A percentile compares a stretch with the other conserved stretches of the same genome.
These are phyloP conservation scores for Arabis hirsuta DNA, from an alignment of 345 rosid genomes.

Conservation along the genomic window DNA sequence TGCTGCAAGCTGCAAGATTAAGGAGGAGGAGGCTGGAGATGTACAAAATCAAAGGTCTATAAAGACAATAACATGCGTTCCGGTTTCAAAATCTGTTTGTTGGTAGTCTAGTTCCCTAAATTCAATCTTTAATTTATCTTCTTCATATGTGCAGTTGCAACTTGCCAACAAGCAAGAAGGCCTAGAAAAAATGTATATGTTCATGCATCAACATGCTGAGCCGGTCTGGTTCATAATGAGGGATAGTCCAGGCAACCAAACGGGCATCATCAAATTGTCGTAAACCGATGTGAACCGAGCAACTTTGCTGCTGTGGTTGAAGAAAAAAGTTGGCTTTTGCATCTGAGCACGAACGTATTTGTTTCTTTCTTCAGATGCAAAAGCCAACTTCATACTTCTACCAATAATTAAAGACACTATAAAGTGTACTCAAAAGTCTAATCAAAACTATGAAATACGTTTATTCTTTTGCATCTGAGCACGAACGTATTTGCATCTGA, in stretches of 20 bases:
- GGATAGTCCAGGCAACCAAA: not conserved
- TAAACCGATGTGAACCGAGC: conserved; percentile 4
- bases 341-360: conserved; percentile 15
- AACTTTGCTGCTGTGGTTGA: conserved; percentile 19
- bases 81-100: conserved; percentile 19
- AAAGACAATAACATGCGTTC: conserved; percentile 3
- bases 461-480: conserved; percentile 19
- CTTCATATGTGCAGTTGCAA: conserved; percentile 48
- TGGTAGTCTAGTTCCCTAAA: conserved; percentile 16
- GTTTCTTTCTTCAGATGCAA: too few species aligned
- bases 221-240: conserved; percentile 9
- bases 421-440: too few species aligned
- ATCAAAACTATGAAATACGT: too few species aligned
- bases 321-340: conserved; percentile 23
- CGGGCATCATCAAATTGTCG: conserved; percentile 2
- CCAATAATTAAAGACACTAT: too few species aligned
- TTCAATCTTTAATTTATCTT: not conserved
- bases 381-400: too few species aligned
- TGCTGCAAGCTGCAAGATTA: conserved; percentile 42
- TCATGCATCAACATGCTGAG: conserved; percentile 19
- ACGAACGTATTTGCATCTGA: too few species aligned
- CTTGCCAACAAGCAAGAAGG: conserved; percentile 28
- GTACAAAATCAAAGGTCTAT: conserved; percentile 73
- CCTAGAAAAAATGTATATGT: not conserved
- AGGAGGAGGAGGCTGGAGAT: conserved; percentile 81